phyloP scores from a whole-genome alignment of 1,139 yeast species.

The Sugiyamaella paludigena region DNA sequence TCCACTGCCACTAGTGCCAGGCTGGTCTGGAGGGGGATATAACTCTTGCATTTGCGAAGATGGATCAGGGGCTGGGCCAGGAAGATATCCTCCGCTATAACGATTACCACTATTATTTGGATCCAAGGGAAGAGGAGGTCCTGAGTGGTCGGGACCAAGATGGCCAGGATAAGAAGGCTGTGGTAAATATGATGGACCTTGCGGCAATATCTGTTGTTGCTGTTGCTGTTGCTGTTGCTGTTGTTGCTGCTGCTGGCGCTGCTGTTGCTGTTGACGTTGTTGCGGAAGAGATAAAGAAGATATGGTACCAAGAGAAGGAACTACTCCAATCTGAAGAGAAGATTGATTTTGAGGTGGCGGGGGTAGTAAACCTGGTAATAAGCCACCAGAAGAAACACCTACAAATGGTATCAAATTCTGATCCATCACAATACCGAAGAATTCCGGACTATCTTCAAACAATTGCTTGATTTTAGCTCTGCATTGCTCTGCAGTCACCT shows the following conservation, averaged over 20 bases:
- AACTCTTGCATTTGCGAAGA: slow-evolving; percentile 4
- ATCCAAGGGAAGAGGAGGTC: no score
- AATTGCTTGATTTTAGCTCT: slow-evolving; percentile 53
- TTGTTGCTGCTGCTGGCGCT: slow-evolving; percentile 1
- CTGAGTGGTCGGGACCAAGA: no score
- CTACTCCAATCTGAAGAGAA: neutral
- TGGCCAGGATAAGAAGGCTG: no score
- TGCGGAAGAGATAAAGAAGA: neutral
- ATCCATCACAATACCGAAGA: slow-evolving; percentile 49
- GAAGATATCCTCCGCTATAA: slow-evolving; percentile 5
- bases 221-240: slow-evolving; percentile 8
- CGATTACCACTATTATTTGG: neutral
- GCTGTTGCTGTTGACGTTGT: slow-evolving; percentile 3
- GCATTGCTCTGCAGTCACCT: slow-evolving; percentile 53
- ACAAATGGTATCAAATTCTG: slow-evolving; percentile 10
- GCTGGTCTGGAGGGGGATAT: slow-evolving; percentile 1
- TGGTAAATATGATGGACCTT: no score
- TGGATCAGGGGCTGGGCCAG: slow-evolving; percentile 3
- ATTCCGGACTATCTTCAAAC: slow-evolving; percentile 56
- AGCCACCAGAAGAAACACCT: neutral
- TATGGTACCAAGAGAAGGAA: neutral
- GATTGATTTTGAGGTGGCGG: slow-evolving; percentile 3
- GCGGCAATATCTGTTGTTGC: neutral
- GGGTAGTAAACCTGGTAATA: slow-evolving; percentile 5
- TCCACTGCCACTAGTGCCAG: slow-evolving; percentile 4